Base-by-base conservation (phyloP, 192 early-diverging fungal genomes). In the Funneliformis geosporum region DNA sequence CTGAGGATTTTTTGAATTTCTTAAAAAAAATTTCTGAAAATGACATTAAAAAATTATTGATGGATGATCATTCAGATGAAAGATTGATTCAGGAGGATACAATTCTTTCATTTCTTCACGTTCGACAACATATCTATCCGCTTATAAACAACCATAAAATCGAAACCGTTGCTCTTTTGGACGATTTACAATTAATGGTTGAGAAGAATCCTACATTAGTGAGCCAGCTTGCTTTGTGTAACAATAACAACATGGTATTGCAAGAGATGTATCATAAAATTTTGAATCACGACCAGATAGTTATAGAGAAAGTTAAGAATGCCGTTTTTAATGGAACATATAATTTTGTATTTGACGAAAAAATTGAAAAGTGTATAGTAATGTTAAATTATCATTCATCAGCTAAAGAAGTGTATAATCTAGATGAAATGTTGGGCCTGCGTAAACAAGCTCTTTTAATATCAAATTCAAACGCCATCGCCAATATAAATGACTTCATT, bases 1-100 rank as follows among this genome's bases (percentile, higher is more conserved):
- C 69, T 11, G 11, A 27, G 12, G 9, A 72, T 16, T 72, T 72
- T 25, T 8, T 72, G 18, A 11, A 43, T 46, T 72, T 43, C 21
- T 38, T 72, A 11, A 9, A 21, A 5, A 16, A 4, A n/a, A 44
- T 72, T 25, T 40, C 69, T 42, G 62, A 66, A 38, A 25, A 81
- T 60, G 75, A 75, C 10, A 47, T 81, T 28, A 67, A 68, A 59
- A 81, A 81, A 66, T 46, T 75, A 12, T 60, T 81, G 69, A 81
- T 77, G 6, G 62, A 68, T 25, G 74, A 81, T 5, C 44, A 69
- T 43, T 60, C 74, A 10, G 79, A 75, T 75, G 79, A 75, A 65
- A 10, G 73, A 23, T 64, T 78, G 8, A 60, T 69, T 16, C 77
- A 79, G 27, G 72, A 81, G 18, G 80, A 81, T 40, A 74, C 44